These are phyloP conservation scores for Cicer judaicum DNA, from an alignment of 306 rosid genomes.

Conservation along the genomic window DNA sequence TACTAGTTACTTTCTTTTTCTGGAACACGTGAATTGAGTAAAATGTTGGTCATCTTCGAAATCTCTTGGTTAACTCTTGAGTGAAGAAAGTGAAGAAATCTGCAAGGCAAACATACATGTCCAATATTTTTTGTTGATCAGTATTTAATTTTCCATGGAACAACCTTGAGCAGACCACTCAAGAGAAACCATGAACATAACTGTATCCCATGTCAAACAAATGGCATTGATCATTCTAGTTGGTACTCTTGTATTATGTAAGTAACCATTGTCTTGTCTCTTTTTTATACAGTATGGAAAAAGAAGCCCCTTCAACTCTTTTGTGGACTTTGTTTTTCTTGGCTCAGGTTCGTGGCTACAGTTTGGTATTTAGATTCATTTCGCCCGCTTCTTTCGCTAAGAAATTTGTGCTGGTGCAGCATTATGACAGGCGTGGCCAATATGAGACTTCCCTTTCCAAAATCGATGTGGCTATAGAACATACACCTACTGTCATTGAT, in stretches of 20 bases:
- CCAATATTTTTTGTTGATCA: neutral
- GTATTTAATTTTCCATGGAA: conserved; percentile 20
- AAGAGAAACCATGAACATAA: conserved; percentile 10
- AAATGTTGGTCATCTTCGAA: conserved; percentile 7
- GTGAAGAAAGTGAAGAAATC: conserved; percentile 2
- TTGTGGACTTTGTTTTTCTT: conserved; percentile 91
- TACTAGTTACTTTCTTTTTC: conserved; percentile 3
- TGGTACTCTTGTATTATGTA: conserved; percentile 37
- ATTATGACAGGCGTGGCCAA: conserved; percentile 89
- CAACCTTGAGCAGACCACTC: conserved; percentile 3
- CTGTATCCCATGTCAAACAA: neutral
- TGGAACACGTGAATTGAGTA: conserved; percentile 25
- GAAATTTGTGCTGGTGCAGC: conserved; percentile 66
- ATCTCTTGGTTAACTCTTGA: conserved; percentile 28
- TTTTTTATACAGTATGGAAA: conserved; percentile 61
- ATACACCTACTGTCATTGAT: conserved; percentile 97
- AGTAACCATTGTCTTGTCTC: conserved; percentile 30
- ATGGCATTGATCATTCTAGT: conserved; percentile 18
- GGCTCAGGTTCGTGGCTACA: conserved; percentile 76
- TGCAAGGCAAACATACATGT: conserved; percentile 16
- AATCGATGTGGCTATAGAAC: conserved; percentile 85
- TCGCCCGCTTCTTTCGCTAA: neutral
- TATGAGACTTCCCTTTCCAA: conserved; percentile 77
- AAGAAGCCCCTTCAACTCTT: conserved; percentile 94
- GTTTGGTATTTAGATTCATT: conserved; percentile 13